Percentiles rank a stretch among this genome's conserved stretches.
Conservation (phyloP, 768 basidiomycete species). For the Tulasnella sp. region DNA sequence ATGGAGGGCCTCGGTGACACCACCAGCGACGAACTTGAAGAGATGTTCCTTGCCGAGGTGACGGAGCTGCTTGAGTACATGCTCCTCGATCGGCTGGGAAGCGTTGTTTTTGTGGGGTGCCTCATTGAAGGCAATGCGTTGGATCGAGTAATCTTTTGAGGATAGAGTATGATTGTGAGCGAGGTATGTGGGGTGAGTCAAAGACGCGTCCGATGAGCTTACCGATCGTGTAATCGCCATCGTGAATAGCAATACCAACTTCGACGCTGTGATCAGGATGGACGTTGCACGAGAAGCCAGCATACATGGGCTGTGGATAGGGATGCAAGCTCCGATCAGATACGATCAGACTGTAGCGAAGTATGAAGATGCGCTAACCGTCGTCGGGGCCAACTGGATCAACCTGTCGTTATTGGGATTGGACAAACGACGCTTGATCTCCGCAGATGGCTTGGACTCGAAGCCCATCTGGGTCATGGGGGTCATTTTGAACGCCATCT, state of each 20-base stretch:
- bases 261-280: constrained; percentile 52
- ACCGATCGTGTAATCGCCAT: constrained; percentile 71
- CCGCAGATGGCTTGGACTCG: constrained; percentile 17
- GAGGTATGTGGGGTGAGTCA: too few species aligned
- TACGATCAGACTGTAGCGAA: neutral
- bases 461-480: constrained; percentile 15
- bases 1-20: constrained; percentile 59
- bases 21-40: constrained; percentile 79
- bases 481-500: constrained; percentile 11
- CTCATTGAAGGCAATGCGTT: constrained; percentile 40
- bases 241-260: constrained; percentile 69
- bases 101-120: constrained; percentile 41
- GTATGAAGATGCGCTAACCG: neutral
- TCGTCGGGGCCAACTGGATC: constrained; percentile 3
- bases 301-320: constrained; percentile 68
- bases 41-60: constrained; percentile 60
- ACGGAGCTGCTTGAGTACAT: constrained; percentile 52
- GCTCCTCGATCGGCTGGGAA: constrained; percentile 44
- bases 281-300: constrained; percentile 56
- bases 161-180: too few species aligned
- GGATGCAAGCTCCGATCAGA: neutral
- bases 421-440: constrained; percentile 20
- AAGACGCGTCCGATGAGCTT: neutral
- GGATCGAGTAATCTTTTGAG: constrained; percentile 43
- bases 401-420: constrained; percentile 12